Evolutionary conservation across 2,329 filamentous ascomycete species (phyloP).

Genomic region (Myriangium duriaei): DNA sequence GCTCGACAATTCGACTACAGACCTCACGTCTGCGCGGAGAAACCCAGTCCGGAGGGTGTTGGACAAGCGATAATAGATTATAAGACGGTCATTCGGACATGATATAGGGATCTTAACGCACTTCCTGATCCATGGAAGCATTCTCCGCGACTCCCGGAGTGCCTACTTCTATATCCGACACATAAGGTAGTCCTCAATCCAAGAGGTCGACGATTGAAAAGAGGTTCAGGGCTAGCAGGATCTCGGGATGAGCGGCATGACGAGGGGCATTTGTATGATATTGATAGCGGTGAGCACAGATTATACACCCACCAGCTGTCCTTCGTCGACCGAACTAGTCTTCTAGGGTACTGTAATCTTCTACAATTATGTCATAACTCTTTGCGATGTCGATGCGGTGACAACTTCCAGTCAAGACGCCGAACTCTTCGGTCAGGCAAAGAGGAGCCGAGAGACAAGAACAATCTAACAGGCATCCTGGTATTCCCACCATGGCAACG

Average conservation of each 20-base stretch:
- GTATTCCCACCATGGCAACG: constrained; percentile 93
- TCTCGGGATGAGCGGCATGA: constrained; percentile 64
- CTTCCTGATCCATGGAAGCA: no score
- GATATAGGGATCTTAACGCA: no score
- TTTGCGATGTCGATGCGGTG: constrained; percentile 47
- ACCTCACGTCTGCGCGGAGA: constrained; percentile 68
- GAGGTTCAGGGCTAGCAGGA: constrained; percentile 45
- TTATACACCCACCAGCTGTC: constrained; percentile 92
- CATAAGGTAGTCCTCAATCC: no score
- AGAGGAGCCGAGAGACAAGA: constrained; percentile 98
- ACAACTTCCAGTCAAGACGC: constrained; percentile 45
- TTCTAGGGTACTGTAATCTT: constrained; percentile 95
- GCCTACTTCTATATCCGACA: no score
- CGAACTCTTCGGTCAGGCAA: constrained; percentile 98
- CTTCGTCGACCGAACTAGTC: constrained; percentile 93
- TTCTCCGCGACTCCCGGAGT: no score
- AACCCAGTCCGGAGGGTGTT: constrained; percentile 71
- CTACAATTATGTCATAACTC: constrained; percentile 84
- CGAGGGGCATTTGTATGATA: constrained; percentile 78
- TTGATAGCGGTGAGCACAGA: constrained; percentile 78
- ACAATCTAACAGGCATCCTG: constrained; percentile 92
- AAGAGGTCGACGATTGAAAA: no score
- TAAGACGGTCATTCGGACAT: no score
- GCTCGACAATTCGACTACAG: constrained; percentile 50
- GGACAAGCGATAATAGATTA: constrained; percentile 47